Evolutionary conservation across 2,329 filamentous ascomycete species (phyloP).

Genomic region (Parasarocladium wereldwijsianum): DNA sequence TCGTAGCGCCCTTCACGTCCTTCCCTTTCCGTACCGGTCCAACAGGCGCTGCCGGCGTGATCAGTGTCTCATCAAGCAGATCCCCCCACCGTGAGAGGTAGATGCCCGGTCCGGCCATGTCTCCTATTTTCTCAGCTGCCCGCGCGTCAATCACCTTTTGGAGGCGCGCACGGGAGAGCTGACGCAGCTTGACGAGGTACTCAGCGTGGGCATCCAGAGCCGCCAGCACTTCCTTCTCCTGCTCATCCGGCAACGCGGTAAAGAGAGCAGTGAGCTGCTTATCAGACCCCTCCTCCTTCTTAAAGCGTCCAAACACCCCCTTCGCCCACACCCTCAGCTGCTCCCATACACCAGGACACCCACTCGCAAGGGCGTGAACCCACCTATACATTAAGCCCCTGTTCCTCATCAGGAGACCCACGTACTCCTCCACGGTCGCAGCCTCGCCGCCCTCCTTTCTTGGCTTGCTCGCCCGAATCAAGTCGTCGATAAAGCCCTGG

Average conservation of each 20-base stretch:
- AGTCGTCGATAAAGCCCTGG: constrained; percentile 55
- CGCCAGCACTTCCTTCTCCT: constrained; percentile 28
- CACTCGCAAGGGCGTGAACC: constrained; percentile 53
- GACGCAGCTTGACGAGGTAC: constrained; percentile 42
- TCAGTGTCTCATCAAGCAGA: constrained; percentile 52
- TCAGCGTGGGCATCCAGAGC: constrained; percentile 43
- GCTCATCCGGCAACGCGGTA: constrained; percentile 27
- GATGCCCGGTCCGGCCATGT: constrained; percentile 49
- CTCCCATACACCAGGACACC: constrained; percentile 49
- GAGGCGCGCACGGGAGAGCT: constrained; percentile 38
- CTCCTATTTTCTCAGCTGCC: constrained; percentile 12
- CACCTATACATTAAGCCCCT: constrained; percentile 51
- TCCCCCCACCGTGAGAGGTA: constrained; percentile 61
- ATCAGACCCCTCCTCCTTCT: constrained; percentile 21
- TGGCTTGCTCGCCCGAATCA: constrained; percentile 45
- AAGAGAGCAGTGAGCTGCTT: constrained; percentile 26
- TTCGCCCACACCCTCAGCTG: constrained; percentile 49
- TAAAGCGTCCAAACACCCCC: constrained; percentile 41
- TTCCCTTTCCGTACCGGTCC: constrained; percentile 39
- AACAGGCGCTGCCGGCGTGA: constrained; percentile 42
- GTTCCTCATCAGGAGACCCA: constrained; percentile 50
- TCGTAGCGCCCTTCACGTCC: constrained; percentile 30
- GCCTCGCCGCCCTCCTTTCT: constrained; percentile 17
- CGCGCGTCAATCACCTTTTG: constrained; percentile 35
- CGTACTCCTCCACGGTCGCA: constrained; percentile 58